A percentile compares a stretch with the other conserved stretches of the same genome.
Conservation (phyloP, 2,329 filamentous ascomycete species). For the Paracorniculantispora psalliotae region DNA sequence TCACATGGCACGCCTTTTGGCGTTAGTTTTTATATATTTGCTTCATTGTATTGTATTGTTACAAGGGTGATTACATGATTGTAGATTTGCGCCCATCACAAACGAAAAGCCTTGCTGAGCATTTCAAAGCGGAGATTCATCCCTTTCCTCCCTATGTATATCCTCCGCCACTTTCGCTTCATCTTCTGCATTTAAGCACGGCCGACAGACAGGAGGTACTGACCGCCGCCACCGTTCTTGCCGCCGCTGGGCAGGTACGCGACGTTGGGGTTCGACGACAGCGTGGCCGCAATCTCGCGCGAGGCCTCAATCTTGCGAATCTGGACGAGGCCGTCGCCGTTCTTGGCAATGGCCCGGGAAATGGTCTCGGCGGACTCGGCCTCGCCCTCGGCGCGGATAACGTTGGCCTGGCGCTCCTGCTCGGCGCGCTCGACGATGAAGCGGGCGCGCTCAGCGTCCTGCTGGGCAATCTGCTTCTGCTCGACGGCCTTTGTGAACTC, state of each 20-base stretch:
- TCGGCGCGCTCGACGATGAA: conserved; percentile 99
- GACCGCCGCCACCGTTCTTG: conserved; percentile 52
- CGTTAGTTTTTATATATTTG: not conserved
- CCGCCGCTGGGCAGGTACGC: conserved; percentile 85
- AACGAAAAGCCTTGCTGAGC: not conserved
- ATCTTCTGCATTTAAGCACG: conserved; percentile 27
- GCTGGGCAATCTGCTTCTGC: conserved; percentile 99
- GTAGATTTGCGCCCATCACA: conserved; percentile 22
- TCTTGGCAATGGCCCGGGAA: conserved; percentile 86
- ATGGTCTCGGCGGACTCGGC: conserved; percentile 96
- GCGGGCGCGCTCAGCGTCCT: conserved; percentile 92
- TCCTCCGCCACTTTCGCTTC: not conserved
- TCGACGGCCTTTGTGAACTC: conserved; percentile 98
- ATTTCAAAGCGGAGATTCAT: conserved; percentile 30
- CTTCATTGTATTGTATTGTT: conserved; percentile 11
- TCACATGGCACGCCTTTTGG: not conserved
- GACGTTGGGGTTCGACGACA: conserved; percentile 89
- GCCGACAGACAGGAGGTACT: conserved; percentile 50
- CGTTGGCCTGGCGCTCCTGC: conserved; percentile 97
- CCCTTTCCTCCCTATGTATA: conserved; percentile 17
- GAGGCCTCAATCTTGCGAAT: conserved; percentile 97
- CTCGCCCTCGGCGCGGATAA: conserved; percentile 96
- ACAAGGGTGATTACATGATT: conserved; percentile 21
- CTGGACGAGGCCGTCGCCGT: conserved; percentile 87
- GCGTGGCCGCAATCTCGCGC: conserved; percentile 87